These are phyloP conservation scores for Mycena maculata DNA, from an alignment of 768 basidiomycete genomes.

Conservation along the genomic window DNA sequence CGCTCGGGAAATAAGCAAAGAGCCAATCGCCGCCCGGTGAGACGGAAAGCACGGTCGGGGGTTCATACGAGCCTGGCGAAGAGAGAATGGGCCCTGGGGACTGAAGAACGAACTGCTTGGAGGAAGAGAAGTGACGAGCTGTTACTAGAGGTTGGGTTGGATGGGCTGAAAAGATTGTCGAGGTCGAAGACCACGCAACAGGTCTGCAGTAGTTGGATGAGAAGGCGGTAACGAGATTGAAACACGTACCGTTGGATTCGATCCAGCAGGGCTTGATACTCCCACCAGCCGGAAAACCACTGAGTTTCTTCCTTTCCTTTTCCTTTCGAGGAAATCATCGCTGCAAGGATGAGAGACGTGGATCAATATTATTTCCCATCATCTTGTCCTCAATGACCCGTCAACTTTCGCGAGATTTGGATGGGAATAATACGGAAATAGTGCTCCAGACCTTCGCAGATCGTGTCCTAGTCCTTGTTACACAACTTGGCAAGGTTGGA, in stretches of 20 bases:
- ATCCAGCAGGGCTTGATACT: slow-evolving; percentile 72
- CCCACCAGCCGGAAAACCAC: slow-evolving; percentile 82
- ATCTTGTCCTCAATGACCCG: slow-evolving; percentile 54
- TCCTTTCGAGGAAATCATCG: slow-evolving; percentile 61
- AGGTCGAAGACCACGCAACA: slow-evolving; percentile 76
- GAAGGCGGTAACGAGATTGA: slow-evolving; percentile 9
- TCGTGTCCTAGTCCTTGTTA: slow-evolving; percentile 85
- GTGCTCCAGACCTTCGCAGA: slow-evolving; percentile 85
- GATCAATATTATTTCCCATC: slow-evolving; percentile 20
- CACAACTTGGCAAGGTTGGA: slow-evolving; percentile 92
- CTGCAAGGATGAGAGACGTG: too few relatives aligned
- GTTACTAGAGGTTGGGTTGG: slow-evolving; percentile 68
- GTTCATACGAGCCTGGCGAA: slow-evolving; percentile 62
- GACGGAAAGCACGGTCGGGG: slow-evolving; percentile 71
- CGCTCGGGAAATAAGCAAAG: slow-evolving; percentile 80
- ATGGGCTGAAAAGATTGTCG: slow-evolving; percentile 77
- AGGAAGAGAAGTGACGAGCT: slow-evolving; percentile 76
- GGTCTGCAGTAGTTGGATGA: slow-evolving; percentile 58
- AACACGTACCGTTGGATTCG: slow-evolving; percentile 61
- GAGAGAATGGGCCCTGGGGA: slow-evolving; percentile 63
- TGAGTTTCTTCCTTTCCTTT: slow-evolving; percentile 62
- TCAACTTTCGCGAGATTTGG: slow-evolving; percentile 63
- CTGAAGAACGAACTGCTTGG: slow-evolving; percentile 69
- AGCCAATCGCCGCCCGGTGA: slow-evolving; percentile 71
- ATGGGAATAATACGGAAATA: slow-evolving; percentile 76